These are phyloP conservation scores for Skeletonema costatum DNA, from an alignment of 108 stramenopile genomes.

Conservation along the genomic window DNA sequence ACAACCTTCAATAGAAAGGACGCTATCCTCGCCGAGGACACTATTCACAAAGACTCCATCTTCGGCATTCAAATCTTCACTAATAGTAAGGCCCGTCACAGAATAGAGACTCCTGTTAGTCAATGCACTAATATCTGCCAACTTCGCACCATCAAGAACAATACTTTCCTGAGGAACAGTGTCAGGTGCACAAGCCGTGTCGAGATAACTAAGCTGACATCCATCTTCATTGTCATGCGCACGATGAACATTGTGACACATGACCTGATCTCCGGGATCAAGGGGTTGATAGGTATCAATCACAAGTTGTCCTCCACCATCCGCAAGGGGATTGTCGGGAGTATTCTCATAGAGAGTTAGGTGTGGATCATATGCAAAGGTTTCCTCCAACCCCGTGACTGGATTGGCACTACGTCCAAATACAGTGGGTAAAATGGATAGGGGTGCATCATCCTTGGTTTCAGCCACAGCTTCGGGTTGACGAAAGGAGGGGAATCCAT, in stretches of 20 bases:
- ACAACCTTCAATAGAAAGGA: not conserved
- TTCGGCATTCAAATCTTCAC: not conserved
- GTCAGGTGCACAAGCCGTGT: constrained; percentile 27
- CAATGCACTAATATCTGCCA: constrained; percentile 21
- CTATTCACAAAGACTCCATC: not conserved
- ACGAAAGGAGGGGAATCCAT: constrained; percentile 13
- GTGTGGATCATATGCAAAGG: constrained; percentile 4
- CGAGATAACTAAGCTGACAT: constrained; percentile 32
- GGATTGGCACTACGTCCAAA: not conserved
- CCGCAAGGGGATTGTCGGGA: constrained; percentile 12
- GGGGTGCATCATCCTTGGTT: not conserved
- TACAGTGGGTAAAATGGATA: not conserved
- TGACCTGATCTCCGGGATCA: not conserved
- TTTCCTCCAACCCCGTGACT: not conserved
- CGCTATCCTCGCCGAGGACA: not conserved
- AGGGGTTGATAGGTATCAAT: constrained; percentile 26
- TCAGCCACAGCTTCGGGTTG: not conserved
- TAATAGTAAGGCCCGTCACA: constrained; percentile 44
- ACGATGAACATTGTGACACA: constrained; percentile 47
- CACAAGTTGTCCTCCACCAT: constrained; percentile 44
- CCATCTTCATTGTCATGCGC: constrained; percentile 52
- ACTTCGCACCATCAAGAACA: constrained; percentile 11
- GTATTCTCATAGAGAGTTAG: constrained; percentile 1
- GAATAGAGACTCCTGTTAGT: constrained; percentile 53
- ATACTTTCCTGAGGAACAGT: constrained; percentile 22